Base-by-base conservation (phyloP, 2,329 filamentous ascomycete species). In the Venturia oleaginea region DNA sequence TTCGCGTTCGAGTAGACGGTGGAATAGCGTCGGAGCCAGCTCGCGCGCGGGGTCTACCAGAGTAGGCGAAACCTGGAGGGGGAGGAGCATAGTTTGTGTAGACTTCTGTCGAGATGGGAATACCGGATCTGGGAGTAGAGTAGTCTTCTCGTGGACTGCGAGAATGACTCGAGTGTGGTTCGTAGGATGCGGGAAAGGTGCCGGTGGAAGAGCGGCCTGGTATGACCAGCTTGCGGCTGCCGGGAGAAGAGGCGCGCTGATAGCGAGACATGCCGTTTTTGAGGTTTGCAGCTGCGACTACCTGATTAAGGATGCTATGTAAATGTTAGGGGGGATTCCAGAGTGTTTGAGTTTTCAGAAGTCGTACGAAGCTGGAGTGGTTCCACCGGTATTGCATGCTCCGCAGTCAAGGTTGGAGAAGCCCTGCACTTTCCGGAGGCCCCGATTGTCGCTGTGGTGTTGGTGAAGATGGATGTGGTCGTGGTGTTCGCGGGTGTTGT, bases 11-110 rank as follows among this genome's bases (percentile, higher is more conserved):
- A 63, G 73, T 69, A 67, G 66, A 68, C 64, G 67, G 67, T 62
- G 68, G 70, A 7, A 57, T 34, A 2, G 51, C 51, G 8, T 57
- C 51, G 10, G 51, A 34, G 30, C 51, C 51, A 65, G 72, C 77
- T 68, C 76, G 73, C 8, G 69, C 67, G 40, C 79, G 75, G 4
- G 78, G 78, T 65, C 79, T 73, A 57, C 77, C 76, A 8, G 74
- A 71, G 71, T 80, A 80, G 10, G 76, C 71, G 67, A 79, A 78
- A 17, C 54, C 24, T 55, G 55, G 38, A 34, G 57, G 7, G 2
- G 64, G 42, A 11, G 37, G 46, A 13, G 34, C 30, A 34, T 67
- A 55, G 32, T 65, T 43, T 7, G 65, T 46, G 54, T 64, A 60
- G 11, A 64, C 57, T 34, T 65, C 57, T 4, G 64, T 55, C 15